Percentiles rank a stretch among this genome's conserved stretches.
Conservation (phyloP, 164 flowering plant genomes). For the Annona squamosa region DNA sequence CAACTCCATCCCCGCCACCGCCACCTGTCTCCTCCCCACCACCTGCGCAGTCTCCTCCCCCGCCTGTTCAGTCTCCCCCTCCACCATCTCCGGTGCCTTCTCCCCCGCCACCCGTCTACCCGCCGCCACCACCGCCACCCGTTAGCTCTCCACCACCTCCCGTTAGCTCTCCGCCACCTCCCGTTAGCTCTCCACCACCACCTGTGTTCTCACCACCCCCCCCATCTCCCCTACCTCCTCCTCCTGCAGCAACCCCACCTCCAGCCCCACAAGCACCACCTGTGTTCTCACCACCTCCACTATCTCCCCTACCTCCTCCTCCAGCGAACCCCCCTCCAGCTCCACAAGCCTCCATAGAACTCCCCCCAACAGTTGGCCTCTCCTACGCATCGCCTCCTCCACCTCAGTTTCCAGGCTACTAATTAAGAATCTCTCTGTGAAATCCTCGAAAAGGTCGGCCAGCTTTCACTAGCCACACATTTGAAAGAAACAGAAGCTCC, state of each 20-base stretch:
- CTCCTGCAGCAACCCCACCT: conserved; percentile 2
- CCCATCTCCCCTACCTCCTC: neutral
- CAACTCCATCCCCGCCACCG: neutral
- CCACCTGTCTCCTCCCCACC: conserved; percentile 8
- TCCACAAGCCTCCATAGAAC: neutral
- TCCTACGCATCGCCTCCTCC: conserved; percentile 15
- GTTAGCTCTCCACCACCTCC: conserved; percentile 7
- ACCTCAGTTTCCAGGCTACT: conserved; percentile 8
- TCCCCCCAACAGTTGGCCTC: conserved; percentile 10
- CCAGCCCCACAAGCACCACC: conserved; percentile 8
- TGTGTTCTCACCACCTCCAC: neutral
- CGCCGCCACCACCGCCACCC: conserved; percentile 1
- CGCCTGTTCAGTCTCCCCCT: conserved; percentile 11
- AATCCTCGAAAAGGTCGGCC: neutral
- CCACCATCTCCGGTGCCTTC: conserved; percentile 1
- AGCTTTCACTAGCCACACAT: neutral
- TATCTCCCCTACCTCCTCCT: neutral
- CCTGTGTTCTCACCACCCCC: neutral
- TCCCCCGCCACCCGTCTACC: conserved; percentile 8
- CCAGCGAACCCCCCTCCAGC: conserved; percentile 11
- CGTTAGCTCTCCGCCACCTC: conserved; percentile 6
- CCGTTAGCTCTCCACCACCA: neutral
- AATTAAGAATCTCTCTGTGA: neutral
- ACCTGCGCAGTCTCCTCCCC: conserved; percentile 4
- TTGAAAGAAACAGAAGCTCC: neutral